Evolutionary conservation across 2,329 filamentous ascomycete genomes (phyloP).

Genomic region (Aspergillus hiratsukae): DNA sequence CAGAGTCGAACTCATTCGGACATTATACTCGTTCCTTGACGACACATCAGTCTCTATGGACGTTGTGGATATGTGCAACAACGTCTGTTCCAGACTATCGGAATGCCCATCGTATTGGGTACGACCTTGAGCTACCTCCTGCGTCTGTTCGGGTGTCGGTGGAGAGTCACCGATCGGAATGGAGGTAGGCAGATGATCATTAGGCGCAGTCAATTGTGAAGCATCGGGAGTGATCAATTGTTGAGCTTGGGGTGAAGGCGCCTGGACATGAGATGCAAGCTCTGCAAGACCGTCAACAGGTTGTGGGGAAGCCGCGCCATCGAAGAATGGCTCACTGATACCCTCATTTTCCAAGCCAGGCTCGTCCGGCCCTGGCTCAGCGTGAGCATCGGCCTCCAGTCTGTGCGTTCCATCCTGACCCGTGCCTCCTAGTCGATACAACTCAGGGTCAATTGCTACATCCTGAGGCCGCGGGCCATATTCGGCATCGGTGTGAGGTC

Average conservation of each 20-base stretch:
- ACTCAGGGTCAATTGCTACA: slow-evolving; percentile 10
- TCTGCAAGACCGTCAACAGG: not conserved
- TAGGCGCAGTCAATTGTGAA: slow-evolving; percentile 17
- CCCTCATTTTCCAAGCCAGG: not conserved
- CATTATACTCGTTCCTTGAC: not conserved
- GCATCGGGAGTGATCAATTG: slow-evolving; percentile 20
- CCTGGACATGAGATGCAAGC: not conserved
- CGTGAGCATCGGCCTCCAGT: not conserved
- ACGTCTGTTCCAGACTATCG: not conserved
- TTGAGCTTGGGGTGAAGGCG: slow-evolving; percentile 1
- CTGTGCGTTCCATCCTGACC: not conserved
- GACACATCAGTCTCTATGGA: not conserved
- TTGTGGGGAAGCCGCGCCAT: slow-evolving; percentile 11
- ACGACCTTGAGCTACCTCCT: slow-evolving; percentile 1
- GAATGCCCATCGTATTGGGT: not conserved
- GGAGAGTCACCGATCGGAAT: not conserved
- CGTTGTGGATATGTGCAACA: not conserved
- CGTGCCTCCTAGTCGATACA: not conserved
- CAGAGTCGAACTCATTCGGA: not conserved
- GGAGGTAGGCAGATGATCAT: not conserved
- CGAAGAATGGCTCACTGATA: slow-evolving; percentile 8
- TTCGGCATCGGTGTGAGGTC: slow-evolving; percentile 3
- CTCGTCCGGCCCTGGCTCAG: not conserved
- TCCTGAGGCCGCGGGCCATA: not conserved
- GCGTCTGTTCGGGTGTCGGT: slow-evolving; percentile 14